Base-by-base conservation (phyloP, 1,284 basidiomycete genomes). In the Athelia psychrophila region DNA sequence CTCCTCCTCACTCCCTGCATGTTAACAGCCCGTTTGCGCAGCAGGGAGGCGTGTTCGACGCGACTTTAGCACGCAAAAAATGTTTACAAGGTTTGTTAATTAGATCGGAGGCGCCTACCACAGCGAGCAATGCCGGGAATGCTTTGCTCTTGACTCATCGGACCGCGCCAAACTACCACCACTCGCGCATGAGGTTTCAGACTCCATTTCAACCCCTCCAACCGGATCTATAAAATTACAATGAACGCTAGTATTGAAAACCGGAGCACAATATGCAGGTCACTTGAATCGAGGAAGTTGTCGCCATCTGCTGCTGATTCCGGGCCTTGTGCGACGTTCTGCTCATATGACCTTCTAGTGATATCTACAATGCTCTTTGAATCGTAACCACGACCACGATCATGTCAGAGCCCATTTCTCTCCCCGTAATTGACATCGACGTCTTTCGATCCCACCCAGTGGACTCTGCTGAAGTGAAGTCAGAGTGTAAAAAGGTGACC, bases 341-440 rank as follows among this genome's bases (percentile, higher is more conserved):
- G 13, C 46, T 40, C 8, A 49, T 51, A 22, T 35, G 32, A 27
- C 32, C 47, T 16, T 33, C 36, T 50, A 22, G 27, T 54, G 57
- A 50, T 48, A 64, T 51, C 57, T 60, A 58, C 44, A 61, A 12
- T n/a, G 8, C 44, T 44, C 3, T 49, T 50, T 30, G 27, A 30
- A 30, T 30, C 27, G 27, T 13, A 6, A 30, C 27, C 27, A 30
- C 27, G 27, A 40, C 40, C 8, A 48, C 23, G 36, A 22, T 48
- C 58, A 69, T 70, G 64, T 55, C 64, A 19, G 36, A 24, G 36
- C 12, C 48, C 44, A 56, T 55, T 54, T 62, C 55, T 45, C 64
- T 94, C 9, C 86, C 91, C 0, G 76, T 89, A 56, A 74, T 95
- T 63, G 82, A 93, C 68, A 78, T 95, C 40, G 89, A 94, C 69